Base-by-base conservation (phyloP, 257 asterid species). In the Datura wrightii region DNA sequence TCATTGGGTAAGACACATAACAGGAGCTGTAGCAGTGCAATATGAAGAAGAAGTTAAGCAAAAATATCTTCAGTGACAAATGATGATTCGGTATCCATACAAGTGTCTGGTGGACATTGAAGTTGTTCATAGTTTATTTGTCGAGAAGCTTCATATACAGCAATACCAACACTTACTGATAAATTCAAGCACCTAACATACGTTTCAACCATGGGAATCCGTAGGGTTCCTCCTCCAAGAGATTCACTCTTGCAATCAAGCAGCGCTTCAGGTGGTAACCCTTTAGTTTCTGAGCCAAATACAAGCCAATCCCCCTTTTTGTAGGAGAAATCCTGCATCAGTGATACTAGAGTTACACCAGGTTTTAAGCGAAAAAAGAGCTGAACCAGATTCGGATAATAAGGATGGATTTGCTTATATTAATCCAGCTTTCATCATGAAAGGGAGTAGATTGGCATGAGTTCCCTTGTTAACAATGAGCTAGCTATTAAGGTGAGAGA, bases 281-380 rank as follows among this genome's bases (percentile, higher is more conserved):
- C 97, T 76, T 92, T 87, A 14, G 98, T 94, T 92, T 95, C 98
- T 8, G 98, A 93, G 70, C 99, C 97, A 60, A 96, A 97, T 14
- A 97, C 98, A 37, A 97, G 99, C 98, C 99, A 97, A 85, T 94
- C 99, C 0, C 98, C 99, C 82, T 85, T 91, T 89, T 87, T 93
- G 87, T 92, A 95, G 36, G 91, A 86, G 83, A 93, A 92, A n/a
- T 97, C 98, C 99, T 95, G 94, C 90, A 91, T 13, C 1, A 78
- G 10, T 13, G 65, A 7, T 82, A 55, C 41, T 56, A 4, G 44
- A 76, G 8, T 76, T 50, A 31, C 31, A 76, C 31, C 46, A 39
- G 42, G 4, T 39, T 39, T 39, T 39, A 39, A 39, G 42, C 42
- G 42, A 39, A 39, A 39, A 39, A 39, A 39, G 42, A 39, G 42